These are phyloP conservation scores for Rhynchospora breviuscula DNA, from an alignment of 176 grass and related monocot species.

Conservation along the genomic window DNA sequence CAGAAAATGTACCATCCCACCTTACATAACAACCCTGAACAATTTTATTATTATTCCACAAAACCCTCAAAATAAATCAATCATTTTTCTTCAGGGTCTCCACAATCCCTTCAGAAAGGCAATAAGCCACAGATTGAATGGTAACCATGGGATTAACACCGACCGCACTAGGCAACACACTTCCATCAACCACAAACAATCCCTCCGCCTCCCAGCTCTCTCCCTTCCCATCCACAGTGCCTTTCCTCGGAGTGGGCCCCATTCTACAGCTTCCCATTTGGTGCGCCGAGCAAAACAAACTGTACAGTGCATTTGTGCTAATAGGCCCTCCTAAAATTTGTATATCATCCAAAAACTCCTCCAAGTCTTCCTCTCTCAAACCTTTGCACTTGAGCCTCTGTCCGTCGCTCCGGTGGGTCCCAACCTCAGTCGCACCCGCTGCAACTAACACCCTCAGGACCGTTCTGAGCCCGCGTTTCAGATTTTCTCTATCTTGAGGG, in stretches of 20 bases:
- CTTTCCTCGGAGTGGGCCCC: constrained; percentile 39
- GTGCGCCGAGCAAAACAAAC: constrained; percentile 62
- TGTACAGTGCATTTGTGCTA: constrained; percentile 36
- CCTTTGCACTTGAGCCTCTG: constrained; percentile 50
- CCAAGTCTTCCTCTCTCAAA: constrained; percentile 42
- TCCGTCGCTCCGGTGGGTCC: constrained; percentile 81
- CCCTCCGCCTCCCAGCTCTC: constrained; percentile 81
- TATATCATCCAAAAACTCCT: constrained; percentile 61
- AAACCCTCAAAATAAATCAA: constrained; percentile 5
- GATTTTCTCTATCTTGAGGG: constrained; percentile 38
- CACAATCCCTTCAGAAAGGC: constrained; percentile 57
- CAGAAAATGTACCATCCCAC: background rate
- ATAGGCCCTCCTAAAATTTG: constrained; percentile 27
- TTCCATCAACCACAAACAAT: constrained; percentile 76
- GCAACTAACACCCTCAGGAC: constrained; percentile 60
- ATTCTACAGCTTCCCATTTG: constrained; percentile 90
- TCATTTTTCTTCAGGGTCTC: constrained; percentile 31
- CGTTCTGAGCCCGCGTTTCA: constrained; percentile 41
- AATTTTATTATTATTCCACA: background rate
- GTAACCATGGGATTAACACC: constrained; percentile 96
- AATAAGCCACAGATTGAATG: constrained; percentile 73
- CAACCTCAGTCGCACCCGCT: constrained; percentile 66
- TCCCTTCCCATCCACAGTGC: constrained; percentile 62
- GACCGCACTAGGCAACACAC: constrained; percentile 56
- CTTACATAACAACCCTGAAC: background rate